phyloP scores from a whole-genome alignment of 163 green algal species.

The Scenedesmus sp. region DNA sequence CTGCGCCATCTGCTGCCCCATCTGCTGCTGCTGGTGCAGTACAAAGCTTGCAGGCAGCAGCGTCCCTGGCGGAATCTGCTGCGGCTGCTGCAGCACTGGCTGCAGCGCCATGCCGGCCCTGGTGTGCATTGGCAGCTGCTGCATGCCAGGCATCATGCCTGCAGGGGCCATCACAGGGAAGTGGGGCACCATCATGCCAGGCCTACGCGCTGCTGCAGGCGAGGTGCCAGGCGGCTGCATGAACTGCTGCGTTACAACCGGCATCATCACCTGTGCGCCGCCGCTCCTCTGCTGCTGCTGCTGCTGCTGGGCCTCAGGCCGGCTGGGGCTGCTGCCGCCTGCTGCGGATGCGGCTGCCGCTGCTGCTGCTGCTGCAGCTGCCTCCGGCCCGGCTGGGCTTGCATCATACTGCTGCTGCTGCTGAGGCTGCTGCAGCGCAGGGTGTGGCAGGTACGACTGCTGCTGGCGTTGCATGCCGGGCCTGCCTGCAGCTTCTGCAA shows the following conservation, averaged over 20 bases:
- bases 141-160: background rate
- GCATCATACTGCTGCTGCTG: conserved; percentile 1
- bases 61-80: background rate
- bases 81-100: background rate
- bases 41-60: background rate
- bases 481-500: background rate
- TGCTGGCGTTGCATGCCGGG: background rate
- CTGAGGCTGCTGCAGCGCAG: conserved; percentile 23
- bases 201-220: background rate
- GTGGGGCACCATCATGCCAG: background rate
- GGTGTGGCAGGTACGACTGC: conserved; percentile 10
- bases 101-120: background rate
- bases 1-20: too few species aligned
- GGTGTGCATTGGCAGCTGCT: conserved; percentile 1
- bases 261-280: background rate
- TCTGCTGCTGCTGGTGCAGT: conserved; percentile 1
- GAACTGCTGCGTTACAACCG: background rate
- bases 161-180: conserved; percentile 5
- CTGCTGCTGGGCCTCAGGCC: background rate
- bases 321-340: conserved; percentile 22
- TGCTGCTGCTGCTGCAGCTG: background rate
- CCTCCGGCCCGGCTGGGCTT: background rate
- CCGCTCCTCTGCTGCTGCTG: background rate
- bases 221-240: background rate
- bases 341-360: background rate